Conservation (phyloP, 495 filamentous ascomycete genomes). For the Parmelia sp. region DNA sequence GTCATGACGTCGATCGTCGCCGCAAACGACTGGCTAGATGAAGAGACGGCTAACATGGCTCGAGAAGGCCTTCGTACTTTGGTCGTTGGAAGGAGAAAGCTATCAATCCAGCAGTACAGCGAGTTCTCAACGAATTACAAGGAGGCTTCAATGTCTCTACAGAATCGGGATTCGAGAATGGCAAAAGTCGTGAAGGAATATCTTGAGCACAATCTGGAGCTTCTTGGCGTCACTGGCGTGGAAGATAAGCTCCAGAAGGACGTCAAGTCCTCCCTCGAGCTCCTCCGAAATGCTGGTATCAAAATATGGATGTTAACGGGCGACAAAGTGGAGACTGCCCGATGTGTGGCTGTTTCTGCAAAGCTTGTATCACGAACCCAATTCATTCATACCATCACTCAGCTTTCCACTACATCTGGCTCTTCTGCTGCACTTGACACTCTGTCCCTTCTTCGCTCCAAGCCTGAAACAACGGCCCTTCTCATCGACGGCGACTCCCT, state of each 20-base stretch:
- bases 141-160: slow-evolving; percentile 72
- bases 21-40: slow-evolving; percentile 95
- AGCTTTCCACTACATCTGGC: slow-evolving; percentile 42
- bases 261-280: slow-evolving; percentile 89
- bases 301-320: slow-evolving; percentile 99
- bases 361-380: slow-evolving; percentile 93
- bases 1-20: slow-evolving; percentile 93
- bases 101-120: slow-evolving; percentile 68
- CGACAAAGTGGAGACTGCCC: slow-evolving; percentile 96
- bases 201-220: slow-evolving; percentile 81
- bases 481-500: slow-evolving; percentile 94
- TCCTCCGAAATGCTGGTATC: slow-evolving; percentile 95
- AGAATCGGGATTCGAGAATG: slow-evolving; percentile 73
- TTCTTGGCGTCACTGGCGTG: slow-evolving; percentile 93
- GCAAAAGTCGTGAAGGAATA: slow-evolving; percentile 69
- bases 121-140: slow-evolving; percentile 72
- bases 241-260: slow-evolving; percentile 94
- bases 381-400: slow-evolving; percentile 90
- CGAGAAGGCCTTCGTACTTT: slow-evolving; percentile 91
- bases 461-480: slow-evolving; percentile 74
- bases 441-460: slow-evolving; percentile 80
- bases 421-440: slow-evolving; percentile 66
- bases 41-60: slow-evolving; percentile 98
- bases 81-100: slow-evolving; percentile 79
- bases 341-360: slow-evolving; percentile 90